phyloP scores from a whole-genome alignment of 2,329 filamentous ascomycete species.

The Ophiostoma quercus region DNA sequence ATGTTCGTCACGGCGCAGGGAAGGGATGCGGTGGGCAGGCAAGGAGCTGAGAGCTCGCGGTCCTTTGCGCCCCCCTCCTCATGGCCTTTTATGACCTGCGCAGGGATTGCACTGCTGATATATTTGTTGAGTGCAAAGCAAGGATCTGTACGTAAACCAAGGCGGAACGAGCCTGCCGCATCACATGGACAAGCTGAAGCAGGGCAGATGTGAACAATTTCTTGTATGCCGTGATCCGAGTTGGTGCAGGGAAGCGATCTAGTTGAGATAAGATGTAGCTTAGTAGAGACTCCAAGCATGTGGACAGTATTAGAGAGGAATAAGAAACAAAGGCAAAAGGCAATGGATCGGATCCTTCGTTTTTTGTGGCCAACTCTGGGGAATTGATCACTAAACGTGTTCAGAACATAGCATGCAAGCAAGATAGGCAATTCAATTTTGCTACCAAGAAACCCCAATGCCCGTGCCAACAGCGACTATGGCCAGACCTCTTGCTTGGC shows the following conservation, averaged over 20 bases:
- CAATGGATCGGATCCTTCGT: background rate
- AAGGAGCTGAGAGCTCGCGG: background rate
- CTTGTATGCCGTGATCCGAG: background rate
- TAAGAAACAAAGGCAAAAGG: background rate
- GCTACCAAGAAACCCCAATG: background rate
- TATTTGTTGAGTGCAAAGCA: background rate
- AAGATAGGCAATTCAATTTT: background rate
- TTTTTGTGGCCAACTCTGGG: background rate
- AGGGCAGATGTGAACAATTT: background rate
- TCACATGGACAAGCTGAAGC: background rate
- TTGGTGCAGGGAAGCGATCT: background rate
- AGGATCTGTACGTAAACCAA: background rate
- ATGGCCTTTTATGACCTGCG: background rate
- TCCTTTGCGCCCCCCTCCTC: background rate
- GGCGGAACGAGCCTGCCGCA: background rate
- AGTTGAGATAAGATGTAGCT: background rate
- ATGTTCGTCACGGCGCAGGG: background rate
- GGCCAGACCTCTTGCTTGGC: constrained; percentile 65
- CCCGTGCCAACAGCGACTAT: constrained; percentile 30
- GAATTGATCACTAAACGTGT: background rate
- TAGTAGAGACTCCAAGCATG: background rate
- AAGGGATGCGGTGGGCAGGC: background rate
- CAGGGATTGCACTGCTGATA: background rate
- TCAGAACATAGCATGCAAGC: background rate
- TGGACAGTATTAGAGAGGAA: background rate